These are phyloP conservation scores for Botryotinia convoluta DNA, from an alignment of 2,329 filamentous ascomycete genomes.

Conservation along the genomic window DNA sequence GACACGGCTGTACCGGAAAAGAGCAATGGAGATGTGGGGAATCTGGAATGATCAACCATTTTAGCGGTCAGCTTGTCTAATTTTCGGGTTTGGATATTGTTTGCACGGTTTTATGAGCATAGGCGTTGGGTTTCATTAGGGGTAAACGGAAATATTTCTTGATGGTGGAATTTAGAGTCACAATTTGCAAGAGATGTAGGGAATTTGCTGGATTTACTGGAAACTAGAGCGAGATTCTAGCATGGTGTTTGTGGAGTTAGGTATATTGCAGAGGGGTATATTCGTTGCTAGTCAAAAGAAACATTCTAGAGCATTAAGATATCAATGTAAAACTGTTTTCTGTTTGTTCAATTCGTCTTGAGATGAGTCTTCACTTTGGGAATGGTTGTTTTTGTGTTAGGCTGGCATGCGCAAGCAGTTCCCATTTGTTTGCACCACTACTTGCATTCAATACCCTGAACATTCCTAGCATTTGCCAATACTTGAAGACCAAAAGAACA, in stretches of 20 bases:
- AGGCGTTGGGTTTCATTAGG: background rate
- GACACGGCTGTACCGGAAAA: background rate
- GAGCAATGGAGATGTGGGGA: fast-evolving
- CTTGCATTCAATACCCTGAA: background rate
- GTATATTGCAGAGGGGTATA: background rate
- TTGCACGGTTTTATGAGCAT: background rate
- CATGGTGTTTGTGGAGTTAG: background rate
- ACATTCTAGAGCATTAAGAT: background rate
- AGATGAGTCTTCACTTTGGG: background rate
- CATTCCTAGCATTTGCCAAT: background rate
- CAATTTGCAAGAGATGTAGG: background rate
- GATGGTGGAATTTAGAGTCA: background rate
- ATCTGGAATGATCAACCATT: background rate
- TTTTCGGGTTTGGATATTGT: background rate
- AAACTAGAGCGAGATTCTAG: background rate
- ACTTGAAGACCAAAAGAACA: fast-evolving
- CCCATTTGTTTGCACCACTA: background rate
- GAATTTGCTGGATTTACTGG: background rate
- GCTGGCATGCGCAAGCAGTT: background rate
- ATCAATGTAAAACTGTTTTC: fast-evolving
- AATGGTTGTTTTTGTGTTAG: background rate
- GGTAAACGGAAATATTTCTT: background rate
- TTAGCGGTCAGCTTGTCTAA: background rate
- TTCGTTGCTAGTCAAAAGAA: background rate
- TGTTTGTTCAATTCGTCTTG: background rate